These are phyloP conservation scores for Vanrija sp. DNA, from an alignment of 1,284 basidiomycete genomes.

Conservation along the genomic window DNA sequence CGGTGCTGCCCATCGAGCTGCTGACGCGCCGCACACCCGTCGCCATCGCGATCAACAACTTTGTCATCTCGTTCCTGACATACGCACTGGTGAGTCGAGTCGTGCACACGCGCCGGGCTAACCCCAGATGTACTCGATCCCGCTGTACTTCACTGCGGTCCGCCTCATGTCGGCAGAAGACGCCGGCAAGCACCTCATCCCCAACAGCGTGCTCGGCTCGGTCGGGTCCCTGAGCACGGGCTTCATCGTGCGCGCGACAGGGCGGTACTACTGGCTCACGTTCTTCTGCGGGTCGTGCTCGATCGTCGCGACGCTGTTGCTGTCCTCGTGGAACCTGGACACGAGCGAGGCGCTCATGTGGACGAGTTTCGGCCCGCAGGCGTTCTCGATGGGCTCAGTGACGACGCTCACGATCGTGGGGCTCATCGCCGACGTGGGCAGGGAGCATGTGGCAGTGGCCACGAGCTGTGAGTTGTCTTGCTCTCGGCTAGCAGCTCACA, in stretches of 20 bases:
- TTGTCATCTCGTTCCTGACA: conserved; percentile 59
- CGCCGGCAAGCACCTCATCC: conserved; percentile 77
- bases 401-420: conserved; percentile 52
- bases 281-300: conserved; percentile 21
- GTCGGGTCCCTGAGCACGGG: conserved; percentile 77
- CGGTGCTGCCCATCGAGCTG: conserved; percentile 77
- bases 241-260: conserved; percentile 77
- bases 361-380: conserved; percentile 12
- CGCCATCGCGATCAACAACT: conserved; percentile 72
- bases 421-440: conserved; percentile 73
- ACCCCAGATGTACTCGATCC: conserved; percentile 77
- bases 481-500: neutral
- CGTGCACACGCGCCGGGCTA: conserved; percentile 2
- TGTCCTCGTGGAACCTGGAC: conserved; percentile 37
- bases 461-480: conserved; percentile 66
- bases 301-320: conserved; percentile 24
- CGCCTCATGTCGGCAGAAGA: conserved; percentile 64
- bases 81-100: conserved; percentile 68
- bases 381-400: conserved; percentile 27
- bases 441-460: conserved; percentile 75
- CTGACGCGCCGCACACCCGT: conserved; percentile 64
- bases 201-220: conserved; percentile 78
- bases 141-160: conserved; percentile 84
- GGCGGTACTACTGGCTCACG: conserved; percentile 66
- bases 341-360: conserved; percentile 52